Percentiles rank a stretch among this genome's conserved stretches.
Evolutionary conservation across 768 basidiomycete genomes (phyloP).

Genomic region (Paxillus ammoniavirescens): DNA sequence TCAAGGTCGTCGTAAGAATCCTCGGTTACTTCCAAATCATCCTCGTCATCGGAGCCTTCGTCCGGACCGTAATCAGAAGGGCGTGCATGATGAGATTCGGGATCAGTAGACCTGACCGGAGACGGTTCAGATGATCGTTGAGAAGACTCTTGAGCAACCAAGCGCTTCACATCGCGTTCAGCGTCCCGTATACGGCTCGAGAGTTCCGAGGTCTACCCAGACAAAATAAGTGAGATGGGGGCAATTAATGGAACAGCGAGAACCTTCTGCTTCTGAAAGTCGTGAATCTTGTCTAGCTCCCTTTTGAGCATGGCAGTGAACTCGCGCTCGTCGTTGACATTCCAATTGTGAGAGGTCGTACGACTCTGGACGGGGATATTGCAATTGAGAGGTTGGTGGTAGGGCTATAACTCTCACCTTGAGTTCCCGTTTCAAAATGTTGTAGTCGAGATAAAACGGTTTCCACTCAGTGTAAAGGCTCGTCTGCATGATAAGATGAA

Average conservation of each 20-base stretch:
- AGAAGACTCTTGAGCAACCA: slow-evolving; percentile 59
- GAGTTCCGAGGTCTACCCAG: slow-evolving; percentile 71
- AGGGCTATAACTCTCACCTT: slow-evolving; percentile 49
- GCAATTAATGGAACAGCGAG: slow-evolving; percentile 4
- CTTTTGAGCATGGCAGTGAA: slow-evolving; percentile 77
- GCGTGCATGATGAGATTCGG: slow-evolving; percentile 54
- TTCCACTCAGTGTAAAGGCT: slow-evolving; percentile 91
- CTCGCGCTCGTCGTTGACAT: slow-evolving; percentile 72
- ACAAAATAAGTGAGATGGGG: background rate
- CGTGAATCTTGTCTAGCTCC: slow-evolving; percentile 92
- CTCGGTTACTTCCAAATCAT: slow-evolving; percentile 42
- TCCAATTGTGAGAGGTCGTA: slow-evolving; percentile 64
- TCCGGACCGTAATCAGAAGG: slow-evolving; percentile 50
- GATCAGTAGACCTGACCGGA: slow-evolving; percentile 36
- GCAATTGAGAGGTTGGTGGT: background rate
- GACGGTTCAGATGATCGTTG: slow-evolving; percentile 24
- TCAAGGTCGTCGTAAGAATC: slow-evolving; percentile 76
- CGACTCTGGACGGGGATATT: slow-evolving; percentile 34
- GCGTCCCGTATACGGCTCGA: slow-evolving; percentile 78
- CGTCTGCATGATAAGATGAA: slow-evolving; percentile 41
- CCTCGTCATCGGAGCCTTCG: slow-evolving; percentile 65
- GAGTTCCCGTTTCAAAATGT: slow-evolving; percentile 83
- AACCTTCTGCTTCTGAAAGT: slow-evolving; percentile 90
- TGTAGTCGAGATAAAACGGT: slow-evolving; percentile 89
- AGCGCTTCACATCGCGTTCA: slow-evolving; percentile 74